These are phyloP conservation scores for Collybia sp. DNA, from an alignment of 768 basidiomycete genomes.

Conservation along the genomic window DNA sequence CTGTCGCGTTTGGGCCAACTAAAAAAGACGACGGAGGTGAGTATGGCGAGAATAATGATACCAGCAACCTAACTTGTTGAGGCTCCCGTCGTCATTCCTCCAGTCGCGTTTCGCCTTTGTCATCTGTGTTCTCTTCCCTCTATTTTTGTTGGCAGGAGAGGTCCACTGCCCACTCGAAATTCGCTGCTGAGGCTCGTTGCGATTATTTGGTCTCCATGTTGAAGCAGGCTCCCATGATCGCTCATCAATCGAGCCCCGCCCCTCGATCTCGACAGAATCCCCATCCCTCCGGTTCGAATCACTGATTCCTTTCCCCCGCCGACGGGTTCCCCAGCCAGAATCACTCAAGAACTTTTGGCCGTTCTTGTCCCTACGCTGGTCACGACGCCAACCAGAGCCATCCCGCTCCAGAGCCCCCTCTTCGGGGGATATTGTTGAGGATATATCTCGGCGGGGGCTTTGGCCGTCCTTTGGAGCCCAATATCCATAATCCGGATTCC, in stretches of 20 bases:
- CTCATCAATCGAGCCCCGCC: constrained; percentile 31
- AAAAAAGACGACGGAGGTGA: constrained; percentile 3
- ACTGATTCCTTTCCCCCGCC: constrained; percentile 40
- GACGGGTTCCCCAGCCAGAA: constrained; percentile 51
- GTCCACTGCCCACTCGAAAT: constrained; percentile 24
- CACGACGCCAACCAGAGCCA: constrained; percentile 28
- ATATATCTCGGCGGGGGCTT: constrained; percentile 18
- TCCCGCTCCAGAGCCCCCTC: constrained; percentile 20
- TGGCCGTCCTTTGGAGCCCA: constrained; percentile 39
- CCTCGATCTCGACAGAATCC: constrained; percentile 19
- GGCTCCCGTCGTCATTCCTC: constrained; percentile 57
- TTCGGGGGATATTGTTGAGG: constrained; percentile 6
- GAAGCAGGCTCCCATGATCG: constrained; percentile 73
- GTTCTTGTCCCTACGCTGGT: constrained; percentile 36
- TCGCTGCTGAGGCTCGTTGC: constrained; percentile 33
- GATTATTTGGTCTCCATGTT: constrained; percentile 53
- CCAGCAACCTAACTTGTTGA: constrained; percentile 62
- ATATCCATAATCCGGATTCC: constrained; percentile 32
- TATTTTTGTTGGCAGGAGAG: constrained; percentile 13
- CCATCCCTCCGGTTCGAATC: constrained; percentile 21
- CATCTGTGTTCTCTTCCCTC: constrained; percentile 26
- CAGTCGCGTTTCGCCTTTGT: constrained; percentile 43
- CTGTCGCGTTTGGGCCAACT: constrained; percentile 69
- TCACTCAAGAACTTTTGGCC: constrained; percentile 35
- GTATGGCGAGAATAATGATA: not conserved